Evolutionary conservation across 2,329 filamentous ascomycete genomes (phyloP).

Genomic region (Lasiodiplodia sp.): DNA sequence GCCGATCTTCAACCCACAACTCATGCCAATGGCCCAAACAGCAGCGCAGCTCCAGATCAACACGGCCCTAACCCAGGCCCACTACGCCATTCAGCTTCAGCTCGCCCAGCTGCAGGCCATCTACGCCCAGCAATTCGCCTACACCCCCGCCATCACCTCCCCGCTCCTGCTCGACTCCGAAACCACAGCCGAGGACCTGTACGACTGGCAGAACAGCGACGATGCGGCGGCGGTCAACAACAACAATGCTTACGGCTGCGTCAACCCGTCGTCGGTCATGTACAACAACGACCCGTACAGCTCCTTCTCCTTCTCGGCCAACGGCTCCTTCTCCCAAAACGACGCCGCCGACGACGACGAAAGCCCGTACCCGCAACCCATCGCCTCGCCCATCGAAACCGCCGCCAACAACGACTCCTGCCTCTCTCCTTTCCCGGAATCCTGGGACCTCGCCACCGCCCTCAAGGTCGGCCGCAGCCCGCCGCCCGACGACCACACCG

Average conservation of each 20-base stretch:
- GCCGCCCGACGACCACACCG: not conserved
- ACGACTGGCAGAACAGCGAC: constrained; percentile 14
- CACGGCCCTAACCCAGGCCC: constrained; percentile 1
- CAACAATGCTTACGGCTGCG: constrained; percentile 1
- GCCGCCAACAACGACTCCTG: not conserved
- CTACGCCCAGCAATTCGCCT: not conserved
- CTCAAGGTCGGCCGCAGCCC: constrained; percentile 7
- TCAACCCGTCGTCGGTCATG: not conserved
- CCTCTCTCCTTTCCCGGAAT: constrained; percentile 9
- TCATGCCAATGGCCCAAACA: not conserved
- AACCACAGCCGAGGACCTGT: constrained; percentile 24
- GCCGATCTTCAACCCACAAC: constrained; percentile 12
- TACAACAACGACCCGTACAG: constrained; percentile 15
- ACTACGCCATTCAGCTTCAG: not conserved
- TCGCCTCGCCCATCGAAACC: not conserved
- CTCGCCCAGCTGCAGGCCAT: not conserved
- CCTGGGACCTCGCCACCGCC: constrained; percentile 11
- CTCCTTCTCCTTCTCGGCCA: constrained; percentile 9
- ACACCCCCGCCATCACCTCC: constrained; percentile 4
- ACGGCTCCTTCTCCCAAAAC: constrained; percentile 7
- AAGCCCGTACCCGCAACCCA: not conserved
- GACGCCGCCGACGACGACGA: not conserved
- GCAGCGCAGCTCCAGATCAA: constrained; percentile 5
- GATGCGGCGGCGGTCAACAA: not conserved
- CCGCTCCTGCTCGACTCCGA: constrained; percentile 16